phyloP scores from a whole-genome alignment of 805 yeast genomes.

The Candida multigemmis region DNA sequence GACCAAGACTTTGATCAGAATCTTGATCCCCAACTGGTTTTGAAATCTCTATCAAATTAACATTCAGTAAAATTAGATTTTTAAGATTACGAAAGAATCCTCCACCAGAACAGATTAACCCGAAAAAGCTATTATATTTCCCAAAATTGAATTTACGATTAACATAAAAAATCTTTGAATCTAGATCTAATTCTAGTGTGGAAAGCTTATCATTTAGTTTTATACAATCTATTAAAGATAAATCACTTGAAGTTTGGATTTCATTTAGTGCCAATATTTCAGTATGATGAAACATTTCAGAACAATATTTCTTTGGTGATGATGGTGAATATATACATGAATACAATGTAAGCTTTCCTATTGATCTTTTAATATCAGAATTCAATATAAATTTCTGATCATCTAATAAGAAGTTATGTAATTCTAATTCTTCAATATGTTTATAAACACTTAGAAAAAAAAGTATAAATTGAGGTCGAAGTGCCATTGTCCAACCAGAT shows the following conservation, averaged over 20 bases:
- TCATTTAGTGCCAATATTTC: constrained; percentile 24
- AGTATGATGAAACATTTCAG: constrained; percentile 34
- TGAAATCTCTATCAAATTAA: constrained; percentile 15
- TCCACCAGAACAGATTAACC: constrained; percentile 23
- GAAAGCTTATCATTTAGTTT: constrained; percentile 24
- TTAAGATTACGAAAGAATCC: constrained; percentile 20
- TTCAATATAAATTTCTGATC: constrained; percentile 14
- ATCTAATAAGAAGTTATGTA: constrained; percentile 42
- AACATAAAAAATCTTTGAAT: constrained; percentile 35
- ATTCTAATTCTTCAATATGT: constrained; percentile 28
- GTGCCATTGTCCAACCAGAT: constrained; percentile 44
- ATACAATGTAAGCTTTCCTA: constrained; percentile 8
- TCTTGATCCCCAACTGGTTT: constrained; percentile 8
- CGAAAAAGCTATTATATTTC: constrained; percentile 18
- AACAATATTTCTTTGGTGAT: constrained; percentile 6
- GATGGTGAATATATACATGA: constrained; percentile 13
- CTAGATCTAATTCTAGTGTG: constrained; percentile 37
- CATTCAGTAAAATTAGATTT: constrained; percentile 18
- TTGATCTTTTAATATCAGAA: constrained; percentile 4
- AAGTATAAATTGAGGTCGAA: constrained; percentile 34
- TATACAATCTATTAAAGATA: constrained; percentile 40
- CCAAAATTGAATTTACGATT: constrained; percentile 19
- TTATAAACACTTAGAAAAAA: constrained; percentile 34
- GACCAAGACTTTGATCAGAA: constrained; percentile 5
- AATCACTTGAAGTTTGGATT: constrained; percentile 34